Percentiles rank a stretch among this genome's conserved stretches.
These are phyloP conservation scores for Syncephalastrum contaminatum DNA, from an alignment of 371 early-diverging fungal species.

Conservation along the genomic window DNA sequence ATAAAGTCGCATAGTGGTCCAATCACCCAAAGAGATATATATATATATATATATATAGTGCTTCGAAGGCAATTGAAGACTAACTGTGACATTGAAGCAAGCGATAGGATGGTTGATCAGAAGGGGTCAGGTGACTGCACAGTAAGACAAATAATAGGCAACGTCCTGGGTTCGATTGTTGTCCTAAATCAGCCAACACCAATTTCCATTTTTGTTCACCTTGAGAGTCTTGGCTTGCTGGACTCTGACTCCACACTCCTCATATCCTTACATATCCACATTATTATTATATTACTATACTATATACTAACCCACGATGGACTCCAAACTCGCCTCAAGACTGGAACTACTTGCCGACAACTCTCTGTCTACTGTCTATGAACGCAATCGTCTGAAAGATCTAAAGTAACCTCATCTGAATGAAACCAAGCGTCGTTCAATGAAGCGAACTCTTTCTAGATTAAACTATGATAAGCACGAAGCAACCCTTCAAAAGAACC, in stretches of 20 bases:
- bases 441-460: conserved; percentile 17
- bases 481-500: conserved; percentile 52
- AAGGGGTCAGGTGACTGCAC: too few relatives aligned
- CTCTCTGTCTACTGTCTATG: conserved; percentile 58
- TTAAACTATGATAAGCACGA: conserved; percentile 62
- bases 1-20: too few relatives aligned
- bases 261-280: neutral
- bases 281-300: neutral
- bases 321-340: conserved; percentile 53
- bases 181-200: neutral
- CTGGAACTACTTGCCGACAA: conserved; percentile 62
- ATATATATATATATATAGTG: too few relatives aligned
- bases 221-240: conserved; percentile 1
- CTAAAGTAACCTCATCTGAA: conserved; percentile 31
- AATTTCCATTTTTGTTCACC: conserved; percentile 1
- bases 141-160: too few relatives aligned
- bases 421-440: neutral
- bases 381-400: conserved; percentile 58
- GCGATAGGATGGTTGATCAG: too few relatives aligned
- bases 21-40: too few relatives aligned
- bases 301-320: conserved; percentile 31
- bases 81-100: too few relatives aligned
- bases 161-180: too few relatives aligned
- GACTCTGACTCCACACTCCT: neutral
- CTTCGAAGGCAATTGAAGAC: too few relatives aligned